These are phyloP conservation scores for Calonectria hawksworthii DNA, from an alignment of 2,329 filamentous ascomycete genomes.

Conservation along the genomic window DNA sequence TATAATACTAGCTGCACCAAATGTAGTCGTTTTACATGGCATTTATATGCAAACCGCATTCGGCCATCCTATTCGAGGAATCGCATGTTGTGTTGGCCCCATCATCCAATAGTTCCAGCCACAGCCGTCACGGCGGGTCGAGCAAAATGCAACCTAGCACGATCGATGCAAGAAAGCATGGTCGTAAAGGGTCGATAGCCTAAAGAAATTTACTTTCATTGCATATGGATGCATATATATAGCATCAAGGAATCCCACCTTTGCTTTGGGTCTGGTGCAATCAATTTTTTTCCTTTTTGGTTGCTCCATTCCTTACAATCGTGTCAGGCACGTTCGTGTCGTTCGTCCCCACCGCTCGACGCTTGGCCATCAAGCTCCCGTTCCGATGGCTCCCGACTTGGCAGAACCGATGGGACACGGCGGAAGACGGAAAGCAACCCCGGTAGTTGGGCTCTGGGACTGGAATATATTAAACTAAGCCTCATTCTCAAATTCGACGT, in stretches of 20 bases:
- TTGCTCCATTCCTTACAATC: neutral
- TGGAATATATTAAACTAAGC: constrained; percentile 13
- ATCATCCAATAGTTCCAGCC: constrained; percentile 13
- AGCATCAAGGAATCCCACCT: too few species aligned
- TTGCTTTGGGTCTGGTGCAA: neutral
- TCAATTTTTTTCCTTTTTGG: neutral
- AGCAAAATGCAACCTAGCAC: neutral
- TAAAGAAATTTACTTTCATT: neutral
- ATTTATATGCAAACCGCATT: neutral
- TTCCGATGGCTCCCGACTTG: constrained; percentile 41
- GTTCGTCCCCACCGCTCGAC: neutral
- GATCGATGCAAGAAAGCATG: neutral
- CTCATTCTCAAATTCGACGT: neutral
- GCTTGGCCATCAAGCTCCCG: constrained; percentile 3
- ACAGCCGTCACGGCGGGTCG: constrained; percentile 12
- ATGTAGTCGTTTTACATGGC: neutral
- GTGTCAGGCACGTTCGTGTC: neutral
- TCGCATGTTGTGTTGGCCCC: neutral
- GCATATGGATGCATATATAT: neutral
- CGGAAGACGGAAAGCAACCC: constrained; percentile 1
- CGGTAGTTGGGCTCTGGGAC: constrained; percentile 5
- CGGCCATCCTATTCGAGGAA: neutral
- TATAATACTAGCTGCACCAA: neutral
- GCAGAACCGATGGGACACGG: neutral
- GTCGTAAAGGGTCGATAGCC: too few species aligned